Conservation (phyloP, 2,329 filamentous ascomycete species). For the Ilyonectria mors-panacis region DNA sequence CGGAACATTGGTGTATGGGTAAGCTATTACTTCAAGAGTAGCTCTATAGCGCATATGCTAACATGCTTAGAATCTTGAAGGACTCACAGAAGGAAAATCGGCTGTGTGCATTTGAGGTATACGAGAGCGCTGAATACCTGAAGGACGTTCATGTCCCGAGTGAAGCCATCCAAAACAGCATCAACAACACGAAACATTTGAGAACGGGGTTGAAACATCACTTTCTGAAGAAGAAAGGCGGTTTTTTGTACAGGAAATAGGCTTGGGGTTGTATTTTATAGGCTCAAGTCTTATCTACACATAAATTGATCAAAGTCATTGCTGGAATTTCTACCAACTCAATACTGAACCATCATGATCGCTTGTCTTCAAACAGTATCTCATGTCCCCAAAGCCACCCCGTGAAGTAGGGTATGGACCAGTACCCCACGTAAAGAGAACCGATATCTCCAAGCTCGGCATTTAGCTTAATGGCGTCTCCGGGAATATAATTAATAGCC, state of each 20-base stretch:
- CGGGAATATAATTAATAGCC: neutral
- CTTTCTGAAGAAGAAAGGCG: slow-evolving; percentile 42
- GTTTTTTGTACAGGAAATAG: slow-evolving; percentile 42
- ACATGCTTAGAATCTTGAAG: slow-evolving; percentile 30
- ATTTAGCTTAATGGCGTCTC: neutral
- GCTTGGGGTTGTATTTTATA: neutral
- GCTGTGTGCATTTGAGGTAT: slow-evolving; percentile 47
- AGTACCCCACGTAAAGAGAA: neutral
- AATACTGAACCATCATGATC: too few relatives aligned
- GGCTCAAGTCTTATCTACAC: neutral
- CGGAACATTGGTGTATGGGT: slow-evolving; percentile 45
- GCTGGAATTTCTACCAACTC: neutral
- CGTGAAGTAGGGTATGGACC: neutral
- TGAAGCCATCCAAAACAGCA: slow-evolving; percentile 45
- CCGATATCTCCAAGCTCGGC: neutral
- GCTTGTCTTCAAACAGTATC: neutral
- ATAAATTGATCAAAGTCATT: too few relatives aligned
- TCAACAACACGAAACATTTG: slow-evolving; percentile 33
- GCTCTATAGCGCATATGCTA: neutral
- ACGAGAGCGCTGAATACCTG: slow-evolving; percentile 47
- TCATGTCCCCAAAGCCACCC: neutral
- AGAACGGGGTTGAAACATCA: slow-evolving; percentile 44
- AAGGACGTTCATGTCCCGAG: slow-evolving; percentile 48
- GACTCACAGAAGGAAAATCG: slow-evolving; percentile 38
- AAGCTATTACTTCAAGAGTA: neutral